Conservation (phyloP, 164 flowering plant genomes). For the Chimonanthus salicifolius region DNA sequence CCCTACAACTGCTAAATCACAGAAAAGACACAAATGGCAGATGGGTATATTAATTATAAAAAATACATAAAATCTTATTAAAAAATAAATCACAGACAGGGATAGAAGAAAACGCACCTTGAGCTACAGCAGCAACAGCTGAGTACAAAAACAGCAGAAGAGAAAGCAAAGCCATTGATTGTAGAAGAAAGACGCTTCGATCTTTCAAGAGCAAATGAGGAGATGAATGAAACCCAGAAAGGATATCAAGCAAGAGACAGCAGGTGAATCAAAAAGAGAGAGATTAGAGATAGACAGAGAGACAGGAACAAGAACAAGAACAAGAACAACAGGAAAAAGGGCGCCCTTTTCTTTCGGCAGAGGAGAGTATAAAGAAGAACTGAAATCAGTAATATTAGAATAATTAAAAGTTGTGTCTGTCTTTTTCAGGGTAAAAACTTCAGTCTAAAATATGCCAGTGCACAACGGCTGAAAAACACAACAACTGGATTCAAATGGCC, state of each 20-base stretch:
- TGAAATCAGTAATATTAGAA: too few relatives aligned
- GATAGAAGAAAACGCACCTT: neutral
- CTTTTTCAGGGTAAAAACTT: too few relatives aligned
- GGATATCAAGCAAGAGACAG: neutral
- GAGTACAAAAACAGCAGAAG: neutral
- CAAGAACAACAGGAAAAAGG: neutral
- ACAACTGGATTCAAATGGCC: too few relatives aligned
- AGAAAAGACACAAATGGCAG: neutral
- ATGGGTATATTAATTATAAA: neutral
- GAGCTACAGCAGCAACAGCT: neutral
- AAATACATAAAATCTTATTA: neutral
- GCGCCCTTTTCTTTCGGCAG: neutral
- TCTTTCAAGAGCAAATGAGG: neutral
- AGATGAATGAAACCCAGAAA: neutral
- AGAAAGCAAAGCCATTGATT: conserved; percentile 3
- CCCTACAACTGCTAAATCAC: neutral
- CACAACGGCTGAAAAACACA: too few relatives aligned
- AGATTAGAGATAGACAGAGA: too few relatives aligned
- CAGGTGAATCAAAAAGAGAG: neutral
- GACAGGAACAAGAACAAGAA: neutral
- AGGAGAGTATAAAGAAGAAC: neutral
- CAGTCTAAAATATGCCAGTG: too few relatives aligned
- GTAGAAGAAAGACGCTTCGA: neutral
- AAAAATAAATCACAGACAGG: neutral
- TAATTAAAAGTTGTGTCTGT: too few relatives aligned